A percentile compares a stretch with the other conserved stretches of the same genome.
Conservation (phyloP, 345 rosid species). For the Rubroshorea leprosula region DNA sequence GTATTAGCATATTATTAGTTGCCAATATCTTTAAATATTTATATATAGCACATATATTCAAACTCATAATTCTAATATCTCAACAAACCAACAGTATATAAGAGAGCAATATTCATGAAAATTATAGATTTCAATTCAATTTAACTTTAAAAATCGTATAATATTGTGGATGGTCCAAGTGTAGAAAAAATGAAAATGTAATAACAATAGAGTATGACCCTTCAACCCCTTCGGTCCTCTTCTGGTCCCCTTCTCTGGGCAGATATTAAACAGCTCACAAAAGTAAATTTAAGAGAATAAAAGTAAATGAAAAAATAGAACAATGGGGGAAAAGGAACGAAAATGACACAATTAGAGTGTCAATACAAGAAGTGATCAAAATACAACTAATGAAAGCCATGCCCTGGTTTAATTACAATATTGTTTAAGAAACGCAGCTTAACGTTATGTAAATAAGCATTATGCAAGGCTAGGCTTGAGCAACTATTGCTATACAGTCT, state of each 20-base stretch:
- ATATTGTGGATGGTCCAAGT: no score
- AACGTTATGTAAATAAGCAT: background rate
- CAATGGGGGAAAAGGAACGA: no score
- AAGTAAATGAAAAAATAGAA: background rate
- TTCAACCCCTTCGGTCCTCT: background rate
- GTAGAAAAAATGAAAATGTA: no score
- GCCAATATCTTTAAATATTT: no score
- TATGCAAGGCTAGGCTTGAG: no score
- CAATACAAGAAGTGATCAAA: background rate
- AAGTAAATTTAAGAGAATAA: background rate
- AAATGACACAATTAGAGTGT: no score
- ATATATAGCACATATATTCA: no score
- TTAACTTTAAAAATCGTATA: no score
- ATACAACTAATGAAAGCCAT: background rate
- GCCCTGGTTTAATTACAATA: background rate
- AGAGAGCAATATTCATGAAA: background rate
- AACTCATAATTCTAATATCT: no score
- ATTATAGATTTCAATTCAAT: no score
- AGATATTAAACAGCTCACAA: background rate
- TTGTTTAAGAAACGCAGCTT: background rate
- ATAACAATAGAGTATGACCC: background rate
- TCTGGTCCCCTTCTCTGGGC: background rate
- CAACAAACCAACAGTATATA: background rate
- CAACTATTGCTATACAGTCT: no score
- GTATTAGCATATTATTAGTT: no score